Percentiles rank a stretch among this genome's conserved stretches.
Evolutionary conservation across 2,329 filamentous ascomycete species (phyloP).

Genomic region (Cladophialophora exuberans): DNA sequence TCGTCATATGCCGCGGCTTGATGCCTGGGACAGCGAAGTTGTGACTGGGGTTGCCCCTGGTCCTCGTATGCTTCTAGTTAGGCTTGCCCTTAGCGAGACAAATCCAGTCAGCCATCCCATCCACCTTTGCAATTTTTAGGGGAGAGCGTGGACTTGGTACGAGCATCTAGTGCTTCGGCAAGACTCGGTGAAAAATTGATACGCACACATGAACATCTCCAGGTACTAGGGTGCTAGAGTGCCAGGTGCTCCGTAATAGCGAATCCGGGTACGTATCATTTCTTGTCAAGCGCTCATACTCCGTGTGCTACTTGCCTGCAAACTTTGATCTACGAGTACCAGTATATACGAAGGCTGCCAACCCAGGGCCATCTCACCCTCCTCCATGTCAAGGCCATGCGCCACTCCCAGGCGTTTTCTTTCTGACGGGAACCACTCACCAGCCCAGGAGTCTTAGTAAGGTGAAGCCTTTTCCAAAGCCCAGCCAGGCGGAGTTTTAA

Average conservation of each 20-base stretch:
- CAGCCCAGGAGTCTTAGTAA: constrained; percentile 8
- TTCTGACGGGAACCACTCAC: neutral
- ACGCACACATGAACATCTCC: too few relatives aligned
- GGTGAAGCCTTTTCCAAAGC: constrained; percentile 9
- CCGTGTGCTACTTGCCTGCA: too few relatives aligned
- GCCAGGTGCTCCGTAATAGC: too few relatives aligned
- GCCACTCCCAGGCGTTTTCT: constrained; percentile 3
- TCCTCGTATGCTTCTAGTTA: constrained; percentile 7
- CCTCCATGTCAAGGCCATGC: constrained; percentile 2
- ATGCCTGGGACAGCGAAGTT: constrained; percentile 3
- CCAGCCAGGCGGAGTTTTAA: constrained; percentile 8
- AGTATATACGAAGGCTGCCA: neutral
- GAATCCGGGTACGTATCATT: too few relatives aligned
- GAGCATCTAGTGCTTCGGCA: neutral
- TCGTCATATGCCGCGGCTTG: constrained; percentile 21
- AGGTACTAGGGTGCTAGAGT: too few relatives aligned
- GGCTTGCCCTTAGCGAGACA: constrained; percentile 2
- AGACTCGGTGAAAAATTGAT: constrained; percentile 1
- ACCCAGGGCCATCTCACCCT: neutral
- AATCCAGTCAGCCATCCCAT: constrained; percentile 8
- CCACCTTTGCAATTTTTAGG: neutral
- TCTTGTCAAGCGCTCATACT: too few relatives aligned
- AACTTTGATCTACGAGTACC: too few relatives aligned
- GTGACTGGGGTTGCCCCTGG: constrained; percentile 7
- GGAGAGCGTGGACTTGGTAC: neutral